These are phyloP conservation scores for Candida multigemmis DNA, from an alignment of 805 yeast species.

Conservation along the genomic window DNA sequence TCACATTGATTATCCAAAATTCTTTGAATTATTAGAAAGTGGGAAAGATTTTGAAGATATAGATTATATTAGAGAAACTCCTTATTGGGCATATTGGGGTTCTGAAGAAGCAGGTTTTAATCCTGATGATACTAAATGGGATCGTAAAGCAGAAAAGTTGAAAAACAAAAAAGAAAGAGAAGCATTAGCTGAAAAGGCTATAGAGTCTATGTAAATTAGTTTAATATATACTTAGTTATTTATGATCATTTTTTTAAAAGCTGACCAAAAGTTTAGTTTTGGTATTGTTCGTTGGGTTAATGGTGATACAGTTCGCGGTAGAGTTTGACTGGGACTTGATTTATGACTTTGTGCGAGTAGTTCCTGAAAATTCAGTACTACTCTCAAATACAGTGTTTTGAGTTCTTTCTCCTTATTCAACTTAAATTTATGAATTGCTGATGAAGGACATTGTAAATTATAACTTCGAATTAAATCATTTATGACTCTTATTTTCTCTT, in stretches of 20 bases:
- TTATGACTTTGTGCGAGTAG: too few species aligned
- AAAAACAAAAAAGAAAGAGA: conserved; percentile 37
- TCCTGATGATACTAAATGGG: conserved; percentile 70
- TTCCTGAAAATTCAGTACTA: too few species aligned
- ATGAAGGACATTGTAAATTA: conserved; percentile 30
- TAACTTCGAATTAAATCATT: conserved; percentile 21
- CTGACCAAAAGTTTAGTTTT: conserved; percentile 17
- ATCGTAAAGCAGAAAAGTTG: conserved; percentile 52
- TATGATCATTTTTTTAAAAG: conserved; percentile 18
- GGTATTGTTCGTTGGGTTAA: conserved; percentile 10
- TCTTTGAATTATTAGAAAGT: conserved; percentile 57
- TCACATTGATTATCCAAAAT: conserved; percentile 74
- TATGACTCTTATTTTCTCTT: conserved; percentile 12
- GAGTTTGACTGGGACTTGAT: too few species aligned
- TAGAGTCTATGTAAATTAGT: neutral
- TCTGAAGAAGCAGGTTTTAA: conserved; percentile 80
- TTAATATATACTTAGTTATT: conserved; percentile 1
- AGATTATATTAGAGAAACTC: conserved; percentile 77
- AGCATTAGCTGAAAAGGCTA: conserved; percentile 7
- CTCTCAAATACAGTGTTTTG: conserved; percentile 7
- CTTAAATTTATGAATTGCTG: conserved; percentile 29
- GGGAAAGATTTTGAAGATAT: conserved; percentile 66
- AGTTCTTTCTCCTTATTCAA: conserved; percentile 18
- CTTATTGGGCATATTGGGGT: conserved; percentile 89
- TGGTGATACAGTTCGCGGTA: conserved; percentile 1